Percentiles rank a stretch among this genome's conserved stretches.
phyloP scores from a whole-genome alignment of 2,329 filamentous ascomycete genomes.

The Magnaporthiopsis incrustans region DNA sequence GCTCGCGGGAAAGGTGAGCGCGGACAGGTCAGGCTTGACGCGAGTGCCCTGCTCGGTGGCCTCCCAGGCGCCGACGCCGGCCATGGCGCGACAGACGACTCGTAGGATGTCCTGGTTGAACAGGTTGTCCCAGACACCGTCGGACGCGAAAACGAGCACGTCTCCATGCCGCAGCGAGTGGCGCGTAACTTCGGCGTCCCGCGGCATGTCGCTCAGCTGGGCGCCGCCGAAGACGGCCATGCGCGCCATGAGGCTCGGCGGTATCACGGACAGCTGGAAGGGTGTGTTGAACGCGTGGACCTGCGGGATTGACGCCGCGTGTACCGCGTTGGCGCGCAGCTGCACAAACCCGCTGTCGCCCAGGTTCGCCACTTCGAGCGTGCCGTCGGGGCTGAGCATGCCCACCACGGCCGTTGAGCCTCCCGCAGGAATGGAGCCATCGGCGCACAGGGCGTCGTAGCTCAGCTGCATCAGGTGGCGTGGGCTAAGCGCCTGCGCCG shows the following conservation, averaged over 20 bases:
- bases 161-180: conserved; percentile 81
- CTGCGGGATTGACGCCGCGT: conserved; percentile 75
- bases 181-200: conserved; percentile 72
- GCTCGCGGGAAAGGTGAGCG: conserved; percentile 13
- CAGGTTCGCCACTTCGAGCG: conserved; percentile 81
- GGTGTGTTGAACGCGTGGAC: conserved; percentile 98
- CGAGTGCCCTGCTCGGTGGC: conserved; percentile 52
- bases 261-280: conserved; percentile 85
- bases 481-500: conserved; percentile 41
- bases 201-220: conserved; percentile 74
- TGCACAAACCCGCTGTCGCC: conserved; percentile 93
- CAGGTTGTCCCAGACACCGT: conserved; percentile 94
- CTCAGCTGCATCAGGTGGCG: conserved; percentile 70
- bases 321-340: conserved; percentile 75
- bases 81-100: conserved; percentile 72
- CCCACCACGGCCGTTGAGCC: conserved; percentile 92
- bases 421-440: conserved; percentile 67
- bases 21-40: conserved; percentile 51
- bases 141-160: conserved; percentile 86
- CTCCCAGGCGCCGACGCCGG: conserved; percentile 65
- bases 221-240: conserved; percentile 76
- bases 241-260: conserved; percentile 68
- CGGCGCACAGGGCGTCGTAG: conserved; percentile 72
- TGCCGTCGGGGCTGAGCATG: conserved; percentile 63
- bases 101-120: conserved; percentile 83